These are phyloP conservation scores for Pseudozyma thailandica DNA, from an alignment of 1,284 basidiomycete genomes.

Conservation along the genomic window DNA sequence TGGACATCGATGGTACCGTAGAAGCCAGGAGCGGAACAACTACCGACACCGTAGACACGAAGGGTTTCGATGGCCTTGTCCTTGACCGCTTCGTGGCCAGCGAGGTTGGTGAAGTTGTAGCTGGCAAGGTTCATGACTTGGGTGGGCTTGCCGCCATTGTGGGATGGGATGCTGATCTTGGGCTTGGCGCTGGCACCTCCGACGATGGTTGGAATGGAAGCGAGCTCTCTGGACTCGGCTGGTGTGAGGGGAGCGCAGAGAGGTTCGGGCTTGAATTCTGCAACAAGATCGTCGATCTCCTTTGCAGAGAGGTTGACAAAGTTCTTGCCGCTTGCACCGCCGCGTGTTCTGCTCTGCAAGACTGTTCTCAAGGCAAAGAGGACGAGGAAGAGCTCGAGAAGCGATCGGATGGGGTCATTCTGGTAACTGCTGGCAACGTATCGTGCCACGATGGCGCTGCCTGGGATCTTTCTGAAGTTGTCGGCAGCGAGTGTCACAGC, in stretches of 20 bases:
- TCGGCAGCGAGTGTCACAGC: slow-evolving; percentile 17
- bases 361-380: slow-evolving; percentile 86
- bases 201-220: slow-evolving; percentile 79
- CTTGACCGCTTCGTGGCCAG: slow-evolving; percentile 88
- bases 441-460: slow-evolving; percentile 86
- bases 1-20: slow-evolving; percentile 97
- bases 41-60: slow-evolving; percentile 92
- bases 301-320: slow-evolving; percentile 91
- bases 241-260: slow-evolving; percentile 76
- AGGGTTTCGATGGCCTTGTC: slow-evolving; percentile 85
- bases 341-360: slow-evolving; percentile 86
- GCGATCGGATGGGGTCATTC: slow-evolving; percentile 83
- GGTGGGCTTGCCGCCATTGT: slow-evolving; percentile 74
- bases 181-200: slow-evolving; percentile 79
- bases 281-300: slow-evolving; percentile 96
- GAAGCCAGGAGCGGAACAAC: slow-evolving; percentile 96
- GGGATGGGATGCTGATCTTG: slow-evolving; percentile 80
- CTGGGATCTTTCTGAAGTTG: slow-evolving; percentile 74
- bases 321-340: slow-evolving; percentile 82
- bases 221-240: slow-evolving; percentile 77
- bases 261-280: slow-evolving; percentile 92
- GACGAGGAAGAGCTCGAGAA: slow-evolving; percentile 89
- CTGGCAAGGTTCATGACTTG: slow-evolving; percentile 87
- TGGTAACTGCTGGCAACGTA: slow-evolving; percentile 84
- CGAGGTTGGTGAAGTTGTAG: slow-evolving; percentile 91